Percentiles rank a stretch among this genome's conserved stretches.
Evolutionary conservation across 352 stramenopile species (phyloP).

Genomic region (Pythium brassicae): DNA sequence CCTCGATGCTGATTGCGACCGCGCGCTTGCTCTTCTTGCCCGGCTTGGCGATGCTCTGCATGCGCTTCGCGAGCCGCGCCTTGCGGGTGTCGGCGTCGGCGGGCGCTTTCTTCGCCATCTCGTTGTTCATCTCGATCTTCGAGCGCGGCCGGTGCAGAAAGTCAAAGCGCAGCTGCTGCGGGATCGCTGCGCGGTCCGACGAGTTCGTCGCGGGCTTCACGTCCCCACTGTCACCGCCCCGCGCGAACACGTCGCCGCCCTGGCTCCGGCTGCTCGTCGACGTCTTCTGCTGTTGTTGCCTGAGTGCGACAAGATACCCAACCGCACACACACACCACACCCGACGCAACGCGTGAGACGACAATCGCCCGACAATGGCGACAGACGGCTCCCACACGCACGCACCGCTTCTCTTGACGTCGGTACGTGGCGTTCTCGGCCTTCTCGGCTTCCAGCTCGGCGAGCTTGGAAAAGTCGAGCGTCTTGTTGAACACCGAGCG

Average conservation of each 20-base stretch:
- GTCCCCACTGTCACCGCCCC: constrained; percentile 22
- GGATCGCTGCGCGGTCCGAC: constrained; percentile 67
- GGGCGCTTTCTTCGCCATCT: constrained; percentile 44
- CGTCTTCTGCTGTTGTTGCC: constrained; percentile 42
- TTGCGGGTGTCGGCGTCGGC: constrained; percentile 74
- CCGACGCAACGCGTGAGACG: not conserved
- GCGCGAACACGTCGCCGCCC: constrained; percentile 51
- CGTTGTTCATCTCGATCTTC: constrained; percentile 70
- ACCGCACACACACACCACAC: too few relatives aligned
- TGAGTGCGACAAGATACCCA: constrained; percentile 2
- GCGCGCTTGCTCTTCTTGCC: constrained; percentile 76
- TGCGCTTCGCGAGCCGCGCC: constrained; percentile 76
- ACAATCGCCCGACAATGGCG: not conserved
- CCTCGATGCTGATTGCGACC: constrained; percentile 75
- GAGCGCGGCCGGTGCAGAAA: constrained; percentile 80
- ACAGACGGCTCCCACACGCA: constrained; percentile 1
- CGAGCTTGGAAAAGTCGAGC: constrained; percentile 82
- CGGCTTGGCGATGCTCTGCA: constrained; percentile 80
- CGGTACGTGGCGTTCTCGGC: constrained; percentile 72
- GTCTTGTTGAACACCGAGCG: constrained; percentile 88
- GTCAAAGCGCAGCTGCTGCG: constrained; percentile 74
- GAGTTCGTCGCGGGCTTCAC: constrained; percentile 30
- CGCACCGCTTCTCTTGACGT: constrained; percentile 40
- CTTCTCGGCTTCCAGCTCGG: constrained; percentile 83
- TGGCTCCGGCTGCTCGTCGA: constrained; percentile 19